Evolutionary conservation across 1,284 basidiomycete genomes (phyloP).

Genomic region (Cutaneotrichosporon daszewskae): DNA sequence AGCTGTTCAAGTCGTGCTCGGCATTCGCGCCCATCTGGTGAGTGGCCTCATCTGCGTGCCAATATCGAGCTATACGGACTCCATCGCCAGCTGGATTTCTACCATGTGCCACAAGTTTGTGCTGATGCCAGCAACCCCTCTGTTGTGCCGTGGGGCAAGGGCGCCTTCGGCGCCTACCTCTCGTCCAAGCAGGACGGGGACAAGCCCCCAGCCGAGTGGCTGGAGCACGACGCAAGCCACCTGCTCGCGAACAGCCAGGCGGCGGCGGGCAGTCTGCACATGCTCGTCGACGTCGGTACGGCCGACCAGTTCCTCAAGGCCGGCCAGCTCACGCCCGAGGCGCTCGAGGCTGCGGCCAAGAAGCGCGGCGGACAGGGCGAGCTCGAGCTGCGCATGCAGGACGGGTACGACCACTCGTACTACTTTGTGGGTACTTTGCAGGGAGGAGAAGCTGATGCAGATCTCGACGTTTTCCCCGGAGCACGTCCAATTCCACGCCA

Average conservation of each 20-base stretch:
- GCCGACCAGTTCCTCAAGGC: slow-evolving; percentile 81
- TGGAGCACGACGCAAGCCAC: slow-evolving; percentile 73
- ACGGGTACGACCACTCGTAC: slow-evolving; percentile 87
- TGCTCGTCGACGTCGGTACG: slow-evolving; percentile 81
- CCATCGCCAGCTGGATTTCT: not conserved
- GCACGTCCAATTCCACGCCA: slow-evolving; percentile 51
- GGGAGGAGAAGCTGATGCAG: not conserved
- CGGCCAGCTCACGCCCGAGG: slow-evolving; percentile 82
- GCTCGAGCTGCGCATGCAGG: slow-evolving; percentile 72
- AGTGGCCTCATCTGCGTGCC: slow-evolving; percentile 12
- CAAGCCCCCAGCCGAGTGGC: slow-evolving; percentile 50
- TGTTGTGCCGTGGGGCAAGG: slow-evolving; percentile 82
- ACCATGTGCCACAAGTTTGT: not conserved
- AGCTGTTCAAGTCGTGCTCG: slow-evolving; percentile 76
- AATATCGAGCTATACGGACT: too few relatives aligned
- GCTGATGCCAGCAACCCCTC: slow-evolving; percentile 62
- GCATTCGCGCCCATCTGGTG: slow-evolving; percentile 82
- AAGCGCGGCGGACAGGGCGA: slow-evolving; percentile 61
- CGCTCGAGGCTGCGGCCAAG: slow-evolving; percentile 57
- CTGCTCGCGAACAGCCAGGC: slow-evolving; percentile 58
- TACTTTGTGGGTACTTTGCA: slow-evolving; percentile 87
- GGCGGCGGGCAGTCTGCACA: slow-evolving; percentile 61
- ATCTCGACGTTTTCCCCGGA: slow-evolving; percentile 59
- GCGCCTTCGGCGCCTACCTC: slow-evolving; percentile 88
- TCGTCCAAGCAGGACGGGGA: slow-evolving; percentile 30